phyloP scores from a whole-genome alignment of 1,284 basidiomycete genomes.

The Trichosporon ovoides region DNA sequence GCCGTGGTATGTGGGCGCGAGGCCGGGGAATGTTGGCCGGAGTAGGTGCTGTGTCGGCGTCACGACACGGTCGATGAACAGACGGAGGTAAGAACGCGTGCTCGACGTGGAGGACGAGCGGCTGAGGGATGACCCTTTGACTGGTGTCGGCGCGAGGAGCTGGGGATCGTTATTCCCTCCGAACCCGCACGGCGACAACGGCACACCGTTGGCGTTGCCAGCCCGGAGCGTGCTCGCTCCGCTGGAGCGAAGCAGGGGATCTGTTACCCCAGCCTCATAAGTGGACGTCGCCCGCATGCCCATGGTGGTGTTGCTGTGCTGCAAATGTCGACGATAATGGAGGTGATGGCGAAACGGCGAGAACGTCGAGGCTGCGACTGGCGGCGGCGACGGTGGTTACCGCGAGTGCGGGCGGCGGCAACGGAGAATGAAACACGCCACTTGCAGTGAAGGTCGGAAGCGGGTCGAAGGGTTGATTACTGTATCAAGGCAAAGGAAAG shows the following conservation, averaged over 20 bases:
- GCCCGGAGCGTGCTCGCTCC: background rate
- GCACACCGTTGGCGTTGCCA: no score
- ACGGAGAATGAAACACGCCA: no score
- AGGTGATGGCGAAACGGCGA: no score
- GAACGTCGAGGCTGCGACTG: no score
- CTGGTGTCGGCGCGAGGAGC: constrained; percentile 31
- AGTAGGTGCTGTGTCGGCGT: constrained; percentile 46
- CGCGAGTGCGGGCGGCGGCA: no score
- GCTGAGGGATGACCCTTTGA: constrained; percentile 9
- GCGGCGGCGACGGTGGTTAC: no score
- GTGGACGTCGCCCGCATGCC: background rate
- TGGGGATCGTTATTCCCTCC: constrained; percentile 6
- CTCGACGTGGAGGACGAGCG: constrained; percentile 27
- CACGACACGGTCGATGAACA: constrained; percentile 45
- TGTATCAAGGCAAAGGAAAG: no score
- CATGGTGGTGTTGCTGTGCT: background rate
- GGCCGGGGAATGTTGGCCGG: constrained; percentile 47
- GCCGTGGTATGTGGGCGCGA: constrained; percentile 43
- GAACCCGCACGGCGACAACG: background rate
- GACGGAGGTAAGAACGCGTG: constrained; percentile 30
- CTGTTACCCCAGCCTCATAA: background rate
- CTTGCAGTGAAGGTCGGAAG: no score
- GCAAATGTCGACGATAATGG: no score
- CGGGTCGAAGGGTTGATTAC: no score
- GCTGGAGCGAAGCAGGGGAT: background rate